Percentiles rank a stretch among this genome's conserved stretches.
Evolutionary conservation across 2,329 filamentous ascomycete species (phyloP).

Genomic region (Capronia americana): DNA sequence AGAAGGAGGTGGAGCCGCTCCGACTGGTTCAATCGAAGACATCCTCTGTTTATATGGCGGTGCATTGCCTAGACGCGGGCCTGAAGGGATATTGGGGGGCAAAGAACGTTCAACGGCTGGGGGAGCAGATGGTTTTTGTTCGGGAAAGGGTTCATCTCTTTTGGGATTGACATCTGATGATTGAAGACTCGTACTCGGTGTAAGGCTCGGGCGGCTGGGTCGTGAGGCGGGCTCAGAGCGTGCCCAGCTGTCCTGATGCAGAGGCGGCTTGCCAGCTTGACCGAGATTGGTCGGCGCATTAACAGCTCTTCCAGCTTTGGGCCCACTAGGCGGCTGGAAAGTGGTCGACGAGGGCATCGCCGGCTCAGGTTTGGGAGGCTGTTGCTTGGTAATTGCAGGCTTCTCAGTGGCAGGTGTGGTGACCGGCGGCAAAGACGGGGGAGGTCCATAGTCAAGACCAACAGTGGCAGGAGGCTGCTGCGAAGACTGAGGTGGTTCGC

Average conservation of each 20-base stretch:
- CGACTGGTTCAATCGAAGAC: constrained; percentile 32
- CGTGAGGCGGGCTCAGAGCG: constrained; percentile 29
- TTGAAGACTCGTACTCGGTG: constrained; percentile 15
- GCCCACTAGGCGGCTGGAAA: constrained; percentile 52
- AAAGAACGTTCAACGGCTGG: constrained; percentile 30
- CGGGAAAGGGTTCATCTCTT: constrained; percentile 30
- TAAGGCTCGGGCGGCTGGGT: constrained; percentile 27
- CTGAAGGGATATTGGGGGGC: constrained; percentile 39
- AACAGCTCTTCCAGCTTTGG: constrained; percentile 49
- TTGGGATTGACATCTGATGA: constrained; percentile 27
- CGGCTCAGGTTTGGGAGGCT: constrained; percentile 25
- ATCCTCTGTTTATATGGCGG: constrained; percentile 34
- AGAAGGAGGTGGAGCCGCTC: constrained; percentile 26
- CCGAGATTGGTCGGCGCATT: constrained; percentile 8
- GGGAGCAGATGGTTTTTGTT: constrained; percentile 25
- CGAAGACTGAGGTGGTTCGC: constrained; percentile 26
- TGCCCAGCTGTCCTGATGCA: constrained; percentile 27
- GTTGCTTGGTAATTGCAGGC: constrained; percentile 17
- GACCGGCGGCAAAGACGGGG: constrained; percentile 35
- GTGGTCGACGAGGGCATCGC: constrained; percentile 25
- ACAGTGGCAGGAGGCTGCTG: constrained; percentile 31
- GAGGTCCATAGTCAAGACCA: constrained; percentile 40
- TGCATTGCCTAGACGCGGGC: constrained; percentile 32
- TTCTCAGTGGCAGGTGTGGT: constrained; percentile 34
- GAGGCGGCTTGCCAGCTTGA: constrained; percentile 25